phyloP scores from a whole-genome alignment of 2,329 filamentous ascomycete species.

The Aspergillus puulaauensis region DNA sequence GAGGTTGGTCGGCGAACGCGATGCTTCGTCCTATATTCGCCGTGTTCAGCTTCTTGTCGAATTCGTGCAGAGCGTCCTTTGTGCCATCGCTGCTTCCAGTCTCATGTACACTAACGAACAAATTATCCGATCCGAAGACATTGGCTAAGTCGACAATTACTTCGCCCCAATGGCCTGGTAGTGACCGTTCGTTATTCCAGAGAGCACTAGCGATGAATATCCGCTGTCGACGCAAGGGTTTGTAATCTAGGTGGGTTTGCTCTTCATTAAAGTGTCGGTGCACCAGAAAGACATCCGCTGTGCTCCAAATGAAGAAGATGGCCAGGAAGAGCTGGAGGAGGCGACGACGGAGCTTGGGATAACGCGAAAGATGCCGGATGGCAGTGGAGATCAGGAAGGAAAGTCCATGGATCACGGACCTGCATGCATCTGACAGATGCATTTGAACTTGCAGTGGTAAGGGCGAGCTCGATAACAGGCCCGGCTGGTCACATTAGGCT shows the following conservation, averaged over 20 bases:
- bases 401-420: slow-evolving; percentile 3
- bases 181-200: slow-evolving; percentile 64
- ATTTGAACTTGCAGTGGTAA: neutral
- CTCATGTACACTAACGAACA: slow-evolving; percentile 68
- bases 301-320: slow-evolving; percentile 1
- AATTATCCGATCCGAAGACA: slow-evolving; percentile 61
- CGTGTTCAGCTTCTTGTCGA: slow-evolving; percentile 56
- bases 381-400: neutral
- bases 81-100: slow-evolving; percentile 69
- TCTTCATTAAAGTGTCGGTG: slow-evolving; percentile 2
- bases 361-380: neutral
- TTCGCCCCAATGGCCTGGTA: slow-evolving; percentile 62
- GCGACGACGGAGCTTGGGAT: slow-evolving; percentile 4
- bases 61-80: slow-evolving; percentile 58
- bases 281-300: neutral
- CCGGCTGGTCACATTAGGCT: neutral
- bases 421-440: slow-evolving; percentile 1
- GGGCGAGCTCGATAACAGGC: neutral
- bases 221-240: slow-evolving; percentile 18
- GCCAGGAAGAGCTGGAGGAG: neutral
- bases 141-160: slow-evolving; percentile 59
- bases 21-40: slow-evolving; percentile 57
- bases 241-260: slow-evolving; percentile 3
- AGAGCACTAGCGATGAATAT: slow-evolving; percentile 70
- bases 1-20: slow-evolving; percentile 58